phyloP scores from a whole-genome alignment of 192 early-diverging fungal species.

The Podochytrium sp. region DNA sequence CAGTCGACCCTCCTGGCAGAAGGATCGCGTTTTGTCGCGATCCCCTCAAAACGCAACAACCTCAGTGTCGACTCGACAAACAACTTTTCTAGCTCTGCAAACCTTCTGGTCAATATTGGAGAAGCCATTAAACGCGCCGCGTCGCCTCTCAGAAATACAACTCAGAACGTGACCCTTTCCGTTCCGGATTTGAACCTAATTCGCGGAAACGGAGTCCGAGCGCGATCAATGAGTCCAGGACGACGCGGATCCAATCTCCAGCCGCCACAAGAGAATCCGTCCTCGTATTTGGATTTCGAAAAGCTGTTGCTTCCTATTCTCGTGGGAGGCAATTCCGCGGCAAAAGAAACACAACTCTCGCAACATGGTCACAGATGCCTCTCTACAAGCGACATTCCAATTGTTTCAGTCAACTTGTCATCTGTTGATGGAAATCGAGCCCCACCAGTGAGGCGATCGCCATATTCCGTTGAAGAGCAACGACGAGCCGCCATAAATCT shows the following conservation, averaged over 20 bases:
- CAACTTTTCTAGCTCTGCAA: background rate
- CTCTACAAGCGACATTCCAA: background rate
- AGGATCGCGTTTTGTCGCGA: constrained; percentile 38
- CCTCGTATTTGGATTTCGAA: background rate
- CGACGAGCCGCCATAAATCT: constrained; percentile 16
- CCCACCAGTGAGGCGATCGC: constrained; percentile 3
- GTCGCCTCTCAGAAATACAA: background rate
- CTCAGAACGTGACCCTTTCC: background rate
- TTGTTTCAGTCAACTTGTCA: background rate
- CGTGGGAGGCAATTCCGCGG: background rate
- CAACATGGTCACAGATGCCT: background rate
- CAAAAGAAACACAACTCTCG: background rate
- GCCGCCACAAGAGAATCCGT: background rate
- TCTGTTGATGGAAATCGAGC: constrained; percentile 1
- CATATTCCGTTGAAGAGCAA: constrained; percentile 27
- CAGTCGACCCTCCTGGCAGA: constrained; percentile 17
- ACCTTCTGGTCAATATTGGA: background rate
- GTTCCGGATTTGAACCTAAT: background rate
- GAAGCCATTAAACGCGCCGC: background rate
- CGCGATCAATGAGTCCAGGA: background rate
- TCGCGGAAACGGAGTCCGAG: background rate
- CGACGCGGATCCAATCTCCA: background rate
- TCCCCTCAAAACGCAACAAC: constrained; percentile 47
- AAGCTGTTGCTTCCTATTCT: background rate
- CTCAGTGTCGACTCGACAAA: background rate